Conservation (phyloP, 1,284 basidiomycete genomes). For the Leccinum colubrinum region DNA sequence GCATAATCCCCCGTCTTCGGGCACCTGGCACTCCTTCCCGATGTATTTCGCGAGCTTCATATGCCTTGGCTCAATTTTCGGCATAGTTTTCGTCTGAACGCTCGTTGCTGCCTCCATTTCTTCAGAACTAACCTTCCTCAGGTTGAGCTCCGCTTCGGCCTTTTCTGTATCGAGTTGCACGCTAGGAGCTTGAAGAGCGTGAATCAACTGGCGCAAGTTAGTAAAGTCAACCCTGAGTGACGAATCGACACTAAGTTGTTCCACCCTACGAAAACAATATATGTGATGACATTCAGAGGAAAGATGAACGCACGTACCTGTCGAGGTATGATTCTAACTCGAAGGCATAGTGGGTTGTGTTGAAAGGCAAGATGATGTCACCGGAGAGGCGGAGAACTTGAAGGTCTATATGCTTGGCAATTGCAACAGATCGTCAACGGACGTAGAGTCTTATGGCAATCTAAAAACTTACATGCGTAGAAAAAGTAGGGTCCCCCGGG, state of each 20-base stretch:
- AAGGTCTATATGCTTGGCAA: constrained; percentile 67
- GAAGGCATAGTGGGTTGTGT: constrained; percentile 70
- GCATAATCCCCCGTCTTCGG: neutral
- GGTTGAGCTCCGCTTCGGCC: constrained; percentile 27
- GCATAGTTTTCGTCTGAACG: neutral
- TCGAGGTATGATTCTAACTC: constrained; percentile 50
- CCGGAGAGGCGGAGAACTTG: constrained; percentile 61
- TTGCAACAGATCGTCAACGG: constrained; percentile 40
- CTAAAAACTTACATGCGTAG: constrained; percentile 51
- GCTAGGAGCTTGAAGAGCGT: constrained; percentile 50
- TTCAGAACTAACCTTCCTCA: neutral
- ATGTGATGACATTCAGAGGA: neutral
- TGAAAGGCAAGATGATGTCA: constrained; percentile 62
- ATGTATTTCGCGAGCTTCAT: constrained; percentile 29
- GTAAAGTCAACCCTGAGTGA: constrained; percentile 17
- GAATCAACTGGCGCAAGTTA: constrained; percentile 45
- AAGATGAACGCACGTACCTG: constrained; percentile 33
- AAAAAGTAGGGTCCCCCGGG: constrained; percentile 66
- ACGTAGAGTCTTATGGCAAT: neutral
- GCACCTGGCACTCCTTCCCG: neutral
- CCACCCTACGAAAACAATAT: constrained; percentile 30
- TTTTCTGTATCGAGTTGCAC: constrained; percentile 54
- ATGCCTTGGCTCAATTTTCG: constrained; percentile 9
- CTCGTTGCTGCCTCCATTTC: neutral
- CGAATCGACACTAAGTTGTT: constrained; percentile 8